phyloP scores from a whole-genome alignment of 2,329 filamentous ascomycete genomes.

The Aspergillus udagawae region DNA sequence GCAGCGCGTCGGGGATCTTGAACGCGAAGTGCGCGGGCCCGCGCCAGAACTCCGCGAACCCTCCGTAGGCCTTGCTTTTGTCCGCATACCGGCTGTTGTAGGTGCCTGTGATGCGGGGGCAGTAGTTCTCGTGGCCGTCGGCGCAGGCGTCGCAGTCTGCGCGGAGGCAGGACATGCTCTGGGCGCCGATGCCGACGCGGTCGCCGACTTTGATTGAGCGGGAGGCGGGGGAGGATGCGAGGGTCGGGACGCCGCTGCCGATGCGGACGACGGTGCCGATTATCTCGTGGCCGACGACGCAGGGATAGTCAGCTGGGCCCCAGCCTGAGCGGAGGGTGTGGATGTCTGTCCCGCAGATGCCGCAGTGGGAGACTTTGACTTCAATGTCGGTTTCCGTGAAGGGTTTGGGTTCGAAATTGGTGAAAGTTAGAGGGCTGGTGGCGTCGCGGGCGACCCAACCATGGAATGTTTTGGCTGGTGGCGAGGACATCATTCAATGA shows the following conservation, averaged over 20 bases:
- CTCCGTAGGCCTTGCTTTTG: conserved; percentile 45
- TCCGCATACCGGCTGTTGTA: conserved; percentile 36
- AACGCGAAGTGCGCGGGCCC: conserved; percentile 57
- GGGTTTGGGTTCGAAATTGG: conserved; percentile 37
- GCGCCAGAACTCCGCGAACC: conserved; percentile 55
- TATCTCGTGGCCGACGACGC: conserved; percentile 63
- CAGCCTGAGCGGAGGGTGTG: conserved; percentile 55
- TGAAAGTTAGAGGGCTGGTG: conserved; percentile 29
- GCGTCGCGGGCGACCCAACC: conserved; percentile 39
- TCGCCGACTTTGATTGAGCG: conserved; percentile 55
- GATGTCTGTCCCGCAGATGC: conserved; percentile 62
- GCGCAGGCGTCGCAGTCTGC: conserved; percentile 41
- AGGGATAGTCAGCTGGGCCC: conserved; percentile 39
- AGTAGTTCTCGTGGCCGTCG: conserved; percentile 38
- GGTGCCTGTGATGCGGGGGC: conserved; percentile 32
- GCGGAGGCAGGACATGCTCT: conserved; percentile 52
- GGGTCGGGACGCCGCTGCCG: conserved; percentile 38
- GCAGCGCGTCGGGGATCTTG: conserved; percentile 51
- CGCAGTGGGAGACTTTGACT: conserved; percentile 62
- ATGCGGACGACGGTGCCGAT: conserved; percentile 56
- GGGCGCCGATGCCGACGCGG: conserved; percentile 61
- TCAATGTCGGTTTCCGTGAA: conserved; percentile 62
- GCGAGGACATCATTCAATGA: conserved; percentile 1
- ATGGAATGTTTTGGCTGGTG: conserved; percentile 29
- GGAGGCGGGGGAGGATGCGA: conserved; percentile 21